Evolutionary conservation across 2,329 filamentous ascomycete species (phyloP), one percentile per base, ranked within the genome.

Genomic region (Aspergillus costaricaensis): DNA sequence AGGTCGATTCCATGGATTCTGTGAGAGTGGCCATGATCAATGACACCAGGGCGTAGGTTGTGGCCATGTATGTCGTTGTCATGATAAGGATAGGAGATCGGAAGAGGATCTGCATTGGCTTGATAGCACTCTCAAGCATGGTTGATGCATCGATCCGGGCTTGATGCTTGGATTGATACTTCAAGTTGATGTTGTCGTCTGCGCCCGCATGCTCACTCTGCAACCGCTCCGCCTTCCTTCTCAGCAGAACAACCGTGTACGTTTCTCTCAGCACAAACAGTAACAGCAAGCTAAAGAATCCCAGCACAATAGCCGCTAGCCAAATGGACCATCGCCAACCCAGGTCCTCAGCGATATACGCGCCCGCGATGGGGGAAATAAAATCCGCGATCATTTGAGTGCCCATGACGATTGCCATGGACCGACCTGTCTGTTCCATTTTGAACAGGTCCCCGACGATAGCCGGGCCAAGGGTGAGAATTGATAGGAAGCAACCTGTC

Each of bases 1-100:
- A 51, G 7, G 49, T 38, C 25, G 49, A 51, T 30, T 51, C 49
- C 49, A 51, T 51, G 23, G 49, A 32, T 51, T 51, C 49, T 17
- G 49, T 51, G 49, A 51, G 30, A 14, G 49, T 51, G 30, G 49
- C 49, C 6, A 51, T 9, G 17, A 51, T 51, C 3, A 51, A 38
- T 1, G 49, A 51, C 12, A 51, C 49, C 15, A 51, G 32, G 2
- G 49, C 49, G 25, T 51, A 51, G 14, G 25, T 36, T 3, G 25
- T 36, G 3, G 49, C 5, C 49, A 51, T 51, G 30, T 51, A 51
- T 15, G 14, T 38, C 7, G 49, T 51, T 7, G 49, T 32, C 49
- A 51, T 27, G 6, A 51, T 51, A n/a, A 50, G 49, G 7, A 50
- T 50, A 5, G 48, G 48, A 32, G 48, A 50, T 8, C 27, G 48